Evolutionary conservation across 495 filamentous ascomycete species (phyloP), one percentile per base, ranked within the genome.

Genomic region (Aspergillus asperescens): DNA sequence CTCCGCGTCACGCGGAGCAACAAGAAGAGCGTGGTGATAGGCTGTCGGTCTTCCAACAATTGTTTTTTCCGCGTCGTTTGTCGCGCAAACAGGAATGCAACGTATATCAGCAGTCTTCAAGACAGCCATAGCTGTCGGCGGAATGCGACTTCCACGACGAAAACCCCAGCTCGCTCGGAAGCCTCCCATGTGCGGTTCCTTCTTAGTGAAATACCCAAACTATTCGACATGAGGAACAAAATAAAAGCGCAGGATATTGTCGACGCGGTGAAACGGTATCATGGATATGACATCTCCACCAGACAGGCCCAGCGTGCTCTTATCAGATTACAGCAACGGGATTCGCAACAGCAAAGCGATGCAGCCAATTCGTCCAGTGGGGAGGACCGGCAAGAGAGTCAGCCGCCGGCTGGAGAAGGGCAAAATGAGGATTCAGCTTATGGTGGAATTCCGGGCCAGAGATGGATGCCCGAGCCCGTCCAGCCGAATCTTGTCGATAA

Each of bases 151-250:
- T 63, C 68, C 13, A 59, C 71, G 7, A 55, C 59, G 10, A 63
- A 59, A 10, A 74, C 69, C 9, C 71, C 72, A 8, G 71, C 67
- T 27, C 72, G 71, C 43, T 74, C 72, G 3, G 72, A 74, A 53
- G 72, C 69, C n/a, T 74, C 72, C n/a, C 72, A 76, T 59, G 70
- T 76, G 20, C 69, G 71, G 2, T 76, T 74, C 29, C 56, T 76
- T 23, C 62, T 73, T 12, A 65, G 61, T 15, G 72, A 76, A 47
- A 76, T 74, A n/a, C 72, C 71, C 1, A 76, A 73, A 44, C 60
- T 76, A 2, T 76, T 76, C 55, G 70, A 76, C 42, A 72, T 71
- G 66, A 68, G 64, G 31, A 64, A 46, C 50, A 67, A 56, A 24
- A 69, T 76, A 42, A 70, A 61, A 41, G 72, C 63, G 22, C 64